Conservation (phyloP, 2,329 filamentous ascomycete species). For the Magnaporthiopsis incrustans region DNA sequence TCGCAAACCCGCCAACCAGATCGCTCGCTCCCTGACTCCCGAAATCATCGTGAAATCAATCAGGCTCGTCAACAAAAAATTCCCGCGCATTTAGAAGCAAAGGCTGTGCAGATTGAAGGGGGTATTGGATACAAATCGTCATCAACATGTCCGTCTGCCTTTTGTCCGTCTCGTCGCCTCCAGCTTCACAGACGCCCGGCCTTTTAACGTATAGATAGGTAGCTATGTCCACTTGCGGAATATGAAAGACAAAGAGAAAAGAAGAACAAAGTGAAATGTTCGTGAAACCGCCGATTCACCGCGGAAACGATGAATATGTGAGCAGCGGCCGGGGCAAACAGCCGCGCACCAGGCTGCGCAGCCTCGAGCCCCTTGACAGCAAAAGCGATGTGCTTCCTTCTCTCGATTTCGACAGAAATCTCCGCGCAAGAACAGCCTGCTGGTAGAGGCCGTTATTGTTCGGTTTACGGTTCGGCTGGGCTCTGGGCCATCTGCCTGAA, state of each 20-base stretch:
- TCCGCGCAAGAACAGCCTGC: not conserved
- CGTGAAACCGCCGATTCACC: not conserved
- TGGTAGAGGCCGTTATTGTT: not conserved
- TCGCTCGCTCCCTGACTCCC: too few relatives aligned
- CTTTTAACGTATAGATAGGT: not conserved
- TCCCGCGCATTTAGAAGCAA: too few relatives aligned
- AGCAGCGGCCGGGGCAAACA: not conserved
- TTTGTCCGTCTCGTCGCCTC: not conserved
- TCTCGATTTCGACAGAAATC: not conserved
- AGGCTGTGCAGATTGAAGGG: not conserved
- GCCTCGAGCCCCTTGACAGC: not conserved
- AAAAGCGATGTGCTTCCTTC: not conserved
- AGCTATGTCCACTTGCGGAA: not conserved
- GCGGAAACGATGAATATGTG: not conserved
- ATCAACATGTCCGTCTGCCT: not conserved
- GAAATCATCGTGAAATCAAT: too few relatives aligned
- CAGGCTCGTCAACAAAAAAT: too few relatives aligned
- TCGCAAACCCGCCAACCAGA: too few relatives aligned
- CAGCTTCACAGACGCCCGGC: not conserved
- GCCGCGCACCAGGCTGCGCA: not conserved
- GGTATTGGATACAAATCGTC: not conserved
- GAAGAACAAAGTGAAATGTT: not conserved
- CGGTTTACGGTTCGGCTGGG: not conserved
- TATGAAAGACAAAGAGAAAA: not conserved
- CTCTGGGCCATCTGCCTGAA: conserved; percentile 54